phyloP scores from a whole-genome alignment of 2,329 filamentous ascomycete species.

The Epicoccum sorghinum region DNA sequence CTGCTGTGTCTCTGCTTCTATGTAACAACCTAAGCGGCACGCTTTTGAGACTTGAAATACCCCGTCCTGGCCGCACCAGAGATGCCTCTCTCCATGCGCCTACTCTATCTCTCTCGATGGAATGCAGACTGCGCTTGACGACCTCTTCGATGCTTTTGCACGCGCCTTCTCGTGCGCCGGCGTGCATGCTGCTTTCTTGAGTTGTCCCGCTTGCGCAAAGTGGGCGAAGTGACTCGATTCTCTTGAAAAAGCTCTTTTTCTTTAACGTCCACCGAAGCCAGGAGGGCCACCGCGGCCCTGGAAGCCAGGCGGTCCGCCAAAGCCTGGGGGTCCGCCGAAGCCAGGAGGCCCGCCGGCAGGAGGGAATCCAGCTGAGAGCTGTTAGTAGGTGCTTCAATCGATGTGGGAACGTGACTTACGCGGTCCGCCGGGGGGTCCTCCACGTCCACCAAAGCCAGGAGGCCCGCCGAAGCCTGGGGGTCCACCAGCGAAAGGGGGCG shows the following conservation, averaged over 20 bases:
- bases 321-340: conserved; percentile 53
- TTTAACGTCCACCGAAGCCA: conserved; percentile 36
- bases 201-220: conserved; percentile 2
- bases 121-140: background rate
- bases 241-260: background rate
- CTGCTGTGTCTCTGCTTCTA: conserved; percentile 2
- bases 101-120: background rate
- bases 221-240: background rate
- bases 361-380: conserved; percentile 48
- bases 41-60: conserved; percentile 8
- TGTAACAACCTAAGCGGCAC: background rate
- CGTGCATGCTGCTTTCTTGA: background rate
- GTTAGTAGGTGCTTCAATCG: conserved; percentile 22
- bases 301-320: conserved; percentile 43
- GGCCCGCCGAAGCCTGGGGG: conserved; percentile 45
- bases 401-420: conserved; percentile 31
- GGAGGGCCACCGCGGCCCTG: conserved; percentile 36
- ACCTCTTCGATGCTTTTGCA: background rate
- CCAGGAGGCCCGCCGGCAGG: conserved; percentile 58
- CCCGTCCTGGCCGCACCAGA: background rate
- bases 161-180: conserved; percentile 1
- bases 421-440: conserved; percentile 48
- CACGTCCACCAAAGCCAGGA: conserved; percentile 46
- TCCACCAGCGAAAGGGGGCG: conserved; percentile 45
- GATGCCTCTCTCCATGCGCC: background rate